Evolutionary conservation across 371 early-diverging fungal species (phyloP).

Genomic region (Mucor indicus): DNA sequence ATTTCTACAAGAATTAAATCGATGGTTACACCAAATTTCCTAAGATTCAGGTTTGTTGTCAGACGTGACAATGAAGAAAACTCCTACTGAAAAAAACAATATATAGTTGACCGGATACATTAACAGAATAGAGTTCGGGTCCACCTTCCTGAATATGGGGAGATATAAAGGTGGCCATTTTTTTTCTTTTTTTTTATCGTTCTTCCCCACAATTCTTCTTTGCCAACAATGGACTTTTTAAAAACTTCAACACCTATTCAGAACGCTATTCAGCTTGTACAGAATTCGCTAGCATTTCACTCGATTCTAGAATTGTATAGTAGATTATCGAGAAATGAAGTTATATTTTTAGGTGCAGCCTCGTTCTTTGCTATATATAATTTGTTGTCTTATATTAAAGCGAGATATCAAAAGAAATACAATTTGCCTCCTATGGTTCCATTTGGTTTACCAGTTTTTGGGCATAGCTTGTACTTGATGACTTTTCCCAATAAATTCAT

Average conservation of each 20-base stretch:
- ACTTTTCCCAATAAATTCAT: constrained; percentile 20
- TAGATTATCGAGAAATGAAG: constrained; percentile 26
- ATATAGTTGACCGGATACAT: no score
- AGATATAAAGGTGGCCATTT: no score
- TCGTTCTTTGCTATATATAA: constrained; percentile 27
- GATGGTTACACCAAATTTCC: no score
- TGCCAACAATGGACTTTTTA: constrained; percentile 12
- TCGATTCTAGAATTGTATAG: constrained; percentile 10
- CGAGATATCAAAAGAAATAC: constrained; percentile 18
- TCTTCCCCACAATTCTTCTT: no score
- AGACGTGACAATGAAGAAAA: no score
- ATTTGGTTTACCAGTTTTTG: constrained; percentile 29
- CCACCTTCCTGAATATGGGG: no score
- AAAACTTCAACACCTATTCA: constrained; percentile 10
- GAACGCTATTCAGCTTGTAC: constrained; percentile 2
- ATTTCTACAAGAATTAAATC: no score
- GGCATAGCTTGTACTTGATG: constrained; percentile 29
- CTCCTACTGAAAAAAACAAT: no score
- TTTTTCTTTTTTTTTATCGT: no score
- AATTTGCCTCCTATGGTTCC: constrained; percentile 30
- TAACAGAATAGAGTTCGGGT: no score
- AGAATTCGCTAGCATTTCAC: constrained; percentile 2
- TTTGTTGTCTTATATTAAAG: constrained; percentile 17
- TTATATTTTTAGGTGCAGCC: constrained; percentile 22
- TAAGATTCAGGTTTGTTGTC: no score